A percentile compares a stretch with the other conserved stretches of the same genome.
Evolutionary conservation across 148 eudicot species (phyloP).

Genomic region (Bassia scoparia): DNA sequence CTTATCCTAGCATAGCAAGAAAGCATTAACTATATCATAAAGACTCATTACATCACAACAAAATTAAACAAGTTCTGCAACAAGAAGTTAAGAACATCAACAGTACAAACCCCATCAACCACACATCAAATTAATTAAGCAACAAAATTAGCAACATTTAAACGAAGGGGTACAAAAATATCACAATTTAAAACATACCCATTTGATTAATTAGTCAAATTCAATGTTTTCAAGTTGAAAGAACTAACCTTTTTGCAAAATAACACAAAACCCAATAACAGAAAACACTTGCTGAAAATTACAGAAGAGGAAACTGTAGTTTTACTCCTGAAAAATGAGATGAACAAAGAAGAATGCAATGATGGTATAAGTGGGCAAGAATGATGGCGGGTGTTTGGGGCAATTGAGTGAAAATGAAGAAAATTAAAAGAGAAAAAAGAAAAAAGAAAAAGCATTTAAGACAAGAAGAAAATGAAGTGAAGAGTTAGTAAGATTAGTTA

Average conservation of each 20-base stretch:
- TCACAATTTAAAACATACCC: slow-evolving; percentile 1
- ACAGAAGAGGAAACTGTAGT: background rate
- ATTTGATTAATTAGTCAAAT: background rate
- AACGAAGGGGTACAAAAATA: background rate
- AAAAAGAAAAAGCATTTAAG: slow-evolving; percentile 11
- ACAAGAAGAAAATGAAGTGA: background rate
- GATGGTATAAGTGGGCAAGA: slow-evolving; percentile 10
- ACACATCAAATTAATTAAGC: background rate
- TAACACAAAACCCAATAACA: background rate
- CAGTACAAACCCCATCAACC: background rate
- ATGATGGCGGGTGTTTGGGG: slow-evolving; percentile 20
- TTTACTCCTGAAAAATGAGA: background rate
- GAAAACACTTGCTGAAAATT: background rate
- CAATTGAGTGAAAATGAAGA: slow-evolving; percentile 34
- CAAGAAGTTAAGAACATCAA: background rate
- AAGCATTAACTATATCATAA: background rate
- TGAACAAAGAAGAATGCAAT: slow-evolving; percentile 4
- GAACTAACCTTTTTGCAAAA: slow-evolving; percentile 3
- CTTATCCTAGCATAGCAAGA: background rate
- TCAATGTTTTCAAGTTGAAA: background rate
- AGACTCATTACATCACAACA: background rate
- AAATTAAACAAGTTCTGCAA: background rate
- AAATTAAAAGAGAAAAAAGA: background rate
- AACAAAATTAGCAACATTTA: background rate
- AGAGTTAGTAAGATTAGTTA: slow-evolving; percentile 13